Evolutionary conservation across 2,329 filamentous ascomycete species (phyloP), one percentile per base, ranked within the genome.

Genomic region (Sphaerostilbella broomeana): DNA sequence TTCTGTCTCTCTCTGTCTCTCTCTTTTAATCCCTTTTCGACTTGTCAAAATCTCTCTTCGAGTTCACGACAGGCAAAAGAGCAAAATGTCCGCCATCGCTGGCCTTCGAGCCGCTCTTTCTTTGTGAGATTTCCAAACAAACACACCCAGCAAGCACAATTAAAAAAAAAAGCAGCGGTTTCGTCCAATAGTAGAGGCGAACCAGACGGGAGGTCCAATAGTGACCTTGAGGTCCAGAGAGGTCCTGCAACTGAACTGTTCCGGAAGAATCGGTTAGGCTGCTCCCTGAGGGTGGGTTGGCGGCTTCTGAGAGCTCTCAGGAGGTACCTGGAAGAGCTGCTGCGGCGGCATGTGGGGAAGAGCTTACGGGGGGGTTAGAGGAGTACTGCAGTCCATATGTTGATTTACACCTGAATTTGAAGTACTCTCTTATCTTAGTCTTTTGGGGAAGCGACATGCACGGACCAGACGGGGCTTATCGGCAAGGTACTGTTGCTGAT

Each of bases 241-340:
- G n/a, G n/a, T n/a, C n/a, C n/a, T 28, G 28, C 21, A 42, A 37
- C 18, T 37, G 40, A 37, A 29, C 30, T 29, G 15, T 33, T 42
- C 28, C 40, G 40, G 40, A 42, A 42, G 40, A 42, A 42, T 37
- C 40, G 40, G 40, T 42, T 42, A 35, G 38, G 20, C 32, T 40
- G 38, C 24, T 13, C 33, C 25, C 32, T 25, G 27, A 15, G 16
- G 27, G 32, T 24, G 28, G 33, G 38, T 15, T 10, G 28, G n/a
- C 13, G 15, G 31, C 18, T 22, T 29, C 8, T 15, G 28, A 21
- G 12, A 40, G 37, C 37, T 40, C 33, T 30, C 24, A 30, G 24
- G 24, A 40, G 37, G 37, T 34, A 40, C 37, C 24, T 28, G 18
- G 5, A 27, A 8, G 30, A 7, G 16, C 29, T 34, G 30, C 22